phyloP scores from a whole-genome alignment of 192 early-diverging fungal genomes.

The Podila epicladia region DNA sequence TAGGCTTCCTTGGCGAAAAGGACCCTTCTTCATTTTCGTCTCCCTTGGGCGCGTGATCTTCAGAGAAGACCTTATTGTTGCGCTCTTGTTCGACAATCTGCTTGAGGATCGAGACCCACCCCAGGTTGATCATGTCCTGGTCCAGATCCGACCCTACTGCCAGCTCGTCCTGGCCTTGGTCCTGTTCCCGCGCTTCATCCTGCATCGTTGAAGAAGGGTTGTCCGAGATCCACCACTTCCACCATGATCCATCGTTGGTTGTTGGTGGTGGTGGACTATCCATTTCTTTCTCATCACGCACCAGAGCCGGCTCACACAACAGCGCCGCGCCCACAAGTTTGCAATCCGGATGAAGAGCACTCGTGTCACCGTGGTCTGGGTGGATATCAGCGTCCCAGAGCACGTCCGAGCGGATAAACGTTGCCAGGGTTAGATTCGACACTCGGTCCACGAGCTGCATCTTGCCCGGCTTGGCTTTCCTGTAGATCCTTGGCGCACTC shows the following conservation, averaged over 20 bases:
- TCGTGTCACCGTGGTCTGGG: not conserved
- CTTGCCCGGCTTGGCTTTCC: slow-evolving; percentile 45
- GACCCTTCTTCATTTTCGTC: not conserved
- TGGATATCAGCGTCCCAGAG: slow-evolving; percentile 32
- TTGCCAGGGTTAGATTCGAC: slow-evolving; percentile 31
- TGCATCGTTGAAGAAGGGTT: not conserved
- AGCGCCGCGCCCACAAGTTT: slow-evolving; percentile 17
- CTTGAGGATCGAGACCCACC: slow-evolving; percentile 18
- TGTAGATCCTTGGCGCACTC: slow-evolving; percentile 17
- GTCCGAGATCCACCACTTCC: slow-evolving; percentile 28
- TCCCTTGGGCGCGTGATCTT: not conserved
- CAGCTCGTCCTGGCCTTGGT: slow-evolving; percentile 13
- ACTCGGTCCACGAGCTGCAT: slow-evolving; percentile 33
- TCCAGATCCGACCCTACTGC: slow-evolving; percentile 41
- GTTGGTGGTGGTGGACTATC: not conserved
- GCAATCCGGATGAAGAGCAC: slow-evolving; percentile 42
- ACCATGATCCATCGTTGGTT: slow-evolving; percentile 18
- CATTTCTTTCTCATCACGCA: not conserved
- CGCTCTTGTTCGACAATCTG: slow-evolving; percentile 13
- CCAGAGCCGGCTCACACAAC: slow-evolving; percentile 30
- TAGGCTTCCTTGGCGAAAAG: slow-evolving; percentile 8
- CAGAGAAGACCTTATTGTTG: not conserved
- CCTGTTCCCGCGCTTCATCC: not conserved
- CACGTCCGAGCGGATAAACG: slow-evolving; percentile 45
- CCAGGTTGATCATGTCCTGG: slow-evolving; percentile 42